Conservation (phyloP, 306 rosid genomes). For the Trifolium pratense region DNA sequence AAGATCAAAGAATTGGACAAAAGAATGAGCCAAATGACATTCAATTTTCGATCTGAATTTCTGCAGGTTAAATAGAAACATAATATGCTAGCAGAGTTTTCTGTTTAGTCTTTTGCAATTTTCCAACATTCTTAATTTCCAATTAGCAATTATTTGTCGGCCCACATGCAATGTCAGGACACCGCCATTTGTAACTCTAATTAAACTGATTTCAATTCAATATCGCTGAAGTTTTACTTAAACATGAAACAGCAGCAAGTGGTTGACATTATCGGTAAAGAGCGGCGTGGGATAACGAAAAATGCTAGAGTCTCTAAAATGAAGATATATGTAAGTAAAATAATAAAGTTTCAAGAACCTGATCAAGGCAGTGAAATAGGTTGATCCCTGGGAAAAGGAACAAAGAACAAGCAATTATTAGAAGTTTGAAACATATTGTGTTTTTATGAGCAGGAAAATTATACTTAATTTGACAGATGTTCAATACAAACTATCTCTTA, state of each 20-base stretch:
- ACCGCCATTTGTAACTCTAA: conserved; percentile 6
- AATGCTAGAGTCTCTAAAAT: conserved; percentile 20
- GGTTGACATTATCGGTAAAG: conserved; percentile 12
- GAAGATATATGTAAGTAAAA: not conserved
- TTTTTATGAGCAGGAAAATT: conserved; percentile 9
- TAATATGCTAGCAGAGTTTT: not conserved
- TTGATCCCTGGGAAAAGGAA: conserved; percentile 66
- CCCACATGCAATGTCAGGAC: not conserved
- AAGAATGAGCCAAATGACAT: not conserved
- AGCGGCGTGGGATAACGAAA: conserved; percentile 10
- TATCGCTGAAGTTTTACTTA: conserved; percentile 7
- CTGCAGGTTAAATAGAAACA: conserved; percentile 23
- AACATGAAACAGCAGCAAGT: conserved; percentile 26
- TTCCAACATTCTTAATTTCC: conserved; percentile 27
- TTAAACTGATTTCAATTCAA: not conserved
- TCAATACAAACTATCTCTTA: conserved; percentile 44
- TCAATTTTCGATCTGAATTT: conserved; percentile 27
- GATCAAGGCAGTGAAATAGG: conserved; percentile 64
- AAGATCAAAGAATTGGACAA: conserved; percentile 15
- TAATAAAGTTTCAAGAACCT: conserved; percentile 61
- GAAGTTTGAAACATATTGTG: conserved; percentile 33
- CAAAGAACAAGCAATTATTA: conserved; percentile 38
- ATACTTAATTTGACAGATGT: conserved; percentile 1
- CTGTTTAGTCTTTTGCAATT: not conserved
- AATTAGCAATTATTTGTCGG: conserved; percentile 16